Evolutionary conservation across 441 rosid species (phyloP).

Genomic region (Mallotus repandus): DNA sequence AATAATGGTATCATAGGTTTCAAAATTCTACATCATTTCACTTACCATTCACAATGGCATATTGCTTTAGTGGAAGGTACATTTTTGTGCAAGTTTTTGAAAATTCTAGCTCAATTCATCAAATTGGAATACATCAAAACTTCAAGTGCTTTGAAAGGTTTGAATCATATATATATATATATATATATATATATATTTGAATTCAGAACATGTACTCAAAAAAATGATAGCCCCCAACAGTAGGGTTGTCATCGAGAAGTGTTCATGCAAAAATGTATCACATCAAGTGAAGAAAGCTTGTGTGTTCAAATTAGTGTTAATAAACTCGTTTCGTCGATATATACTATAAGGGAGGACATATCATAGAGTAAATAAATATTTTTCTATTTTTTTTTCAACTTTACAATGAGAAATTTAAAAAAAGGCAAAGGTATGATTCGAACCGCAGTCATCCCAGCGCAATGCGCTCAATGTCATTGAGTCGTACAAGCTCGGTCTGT

Average conservation of each 20-base stretch:
- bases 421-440: no score
- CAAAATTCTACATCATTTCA: conserved; percentile 21
- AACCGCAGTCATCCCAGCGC: no score
- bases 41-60: background rate
- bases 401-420: no score
- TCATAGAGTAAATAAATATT: no score
- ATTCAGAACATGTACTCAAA: background rate
- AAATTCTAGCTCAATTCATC: background rate
- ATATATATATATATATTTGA: background rate
- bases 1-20: background rate
- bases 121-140: background rate
- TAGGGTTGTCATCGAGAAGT: background rate
- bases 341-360: no score
- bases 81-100: conserved; percentile 4
- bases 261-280: no score
- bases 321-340: no score
- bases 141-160: background rate
- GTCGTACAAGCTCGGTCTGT: no score
- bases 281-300: no score
- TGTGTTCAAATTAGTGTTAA: no score
- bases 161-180: background rate
- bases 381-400: no score
- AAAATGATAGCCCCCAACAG: background rate
- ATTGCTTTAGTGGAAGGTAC: background rate
- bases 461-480: no score